Conservation (phyloP, 2,329 filamentous ascomycete genomes). For the Ophiostoma triangulosporum region DNA sequence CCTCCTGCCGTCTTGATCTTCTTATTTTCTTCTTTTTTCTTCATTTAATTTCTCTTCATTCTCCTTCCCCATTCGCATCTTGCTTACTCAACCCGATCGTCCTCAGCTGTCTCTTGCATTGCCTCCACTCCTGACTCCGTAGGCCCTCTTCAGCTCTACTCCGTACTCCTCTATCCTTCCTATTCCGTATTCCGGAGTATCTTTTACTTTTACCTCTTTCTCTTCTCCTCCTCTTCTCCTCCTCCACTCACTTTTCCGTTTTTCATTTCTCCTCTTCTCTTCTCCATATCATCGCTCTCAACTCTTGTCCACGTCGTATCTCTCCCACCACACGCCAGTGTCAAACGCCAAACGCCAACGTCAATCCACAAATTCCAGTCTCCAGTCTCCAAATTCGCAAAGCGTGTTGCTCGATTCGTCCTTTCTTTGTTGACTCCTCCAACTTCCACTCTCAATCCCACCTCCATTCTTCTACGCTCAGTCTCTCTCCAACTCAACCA, state of each 20-base stretch:
- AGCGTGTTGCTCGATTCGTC: background rate
- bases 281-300: background rate
- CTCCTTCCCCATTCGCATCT: too few relatives aligned
- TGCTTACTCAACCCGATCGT: too few relatives aligned
- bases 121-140: too few relatives aligned
- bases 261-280: background rate
- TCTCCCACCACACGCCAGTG: background rate
- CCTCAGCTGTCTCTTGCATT: too few relatives aligned
- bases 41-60: too few relatives aligned
- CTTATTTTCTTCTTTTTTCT: too few relatives aligned
- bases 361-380: background rate
- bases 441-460: background rate
- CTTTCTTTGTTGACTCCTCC: background rate
- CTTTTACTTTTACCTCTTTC: background rate
- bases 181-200: too few relatives aligned
- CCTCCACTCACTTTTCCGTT: background rate
- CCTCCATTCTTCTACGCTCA: too few relatives aligned
- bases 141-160: too few relatives aligned
- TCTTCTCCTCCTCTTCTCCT: background rate
- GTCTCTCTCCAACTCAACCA: background rate
- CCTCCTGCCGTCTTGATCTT: too few relatives aligned
- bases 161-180: too few relatives aligned
- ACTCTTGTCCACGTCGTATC: background rate
- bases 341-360: background rate
- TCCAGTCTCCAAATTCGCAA: background rate